Conservation (phyloP, 2,329 filamentous ascomycete species). For the Diplodia scrobiculata region DNA sequence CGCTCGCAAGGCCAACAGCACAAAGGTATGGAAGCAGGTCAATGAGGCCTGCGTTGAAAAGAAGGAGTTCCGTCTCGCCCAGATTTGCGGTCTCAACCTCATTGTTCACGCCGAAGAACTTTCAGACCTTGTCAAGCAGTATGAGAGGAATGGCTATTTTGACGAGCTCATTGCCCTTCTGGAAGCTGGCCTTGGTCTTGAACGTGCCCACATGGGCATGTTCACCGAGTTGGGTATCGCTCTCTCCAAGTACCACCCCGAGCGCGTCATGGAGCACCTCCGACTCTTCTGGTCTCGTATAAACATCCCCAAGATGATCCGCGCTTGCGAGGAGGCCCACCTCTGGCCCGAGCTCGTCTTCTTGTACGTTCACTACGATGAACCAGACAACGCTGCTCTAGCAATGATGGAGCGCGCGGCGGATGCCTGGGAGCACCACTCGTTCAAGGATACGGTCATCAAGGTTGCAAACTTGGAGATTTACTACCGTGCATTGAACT, state of each 20-base stretch:
- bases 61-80: constrained; percentile 97
- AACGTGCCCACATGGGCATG: constrained; percentile 78
- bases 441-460: constrained; percentile 97
- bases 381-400: constrained; percentile 94
- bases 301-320: constrained; percentile 97
- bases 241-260: constrained; percentile 90
- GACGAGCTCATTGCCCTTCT: constrained; percentile 94
- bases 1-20: constrained; percentile 96
- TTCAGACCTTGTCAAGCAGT: constrained; percentile 89
- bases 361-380: constrained; percentile 97
- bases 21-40: constrained; percentile 99
- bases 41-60: constrained; percentile 94
- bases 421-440: constrained; percentile 98
- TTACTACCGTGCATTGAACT: constrained; percentile 95
- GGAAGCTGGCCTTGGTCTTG: constrained; percentile 86
- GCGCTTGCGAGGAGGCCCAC: constrained; percentile 88
- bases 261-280: constrained; percentile 96
- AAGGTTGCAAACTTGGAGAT: constrained; percentile 99
- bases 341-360: constrained; percentile 98
- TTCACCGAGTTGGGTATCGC: constrained; percentile 93
- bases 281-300: constrained; percentile 98
- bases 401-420: constrained; percentile 97
- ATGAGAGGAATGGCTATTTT: constrained; percentile 96
- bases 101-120: constrained; percentile 97
- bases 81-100: constrained; percentile 97